These are phyloP conservation scores for Sclerotinia borealis DNA, from an alignment of 2,329 filamentous ascomycete genomes.

Conservation along the genomic window DNA sequence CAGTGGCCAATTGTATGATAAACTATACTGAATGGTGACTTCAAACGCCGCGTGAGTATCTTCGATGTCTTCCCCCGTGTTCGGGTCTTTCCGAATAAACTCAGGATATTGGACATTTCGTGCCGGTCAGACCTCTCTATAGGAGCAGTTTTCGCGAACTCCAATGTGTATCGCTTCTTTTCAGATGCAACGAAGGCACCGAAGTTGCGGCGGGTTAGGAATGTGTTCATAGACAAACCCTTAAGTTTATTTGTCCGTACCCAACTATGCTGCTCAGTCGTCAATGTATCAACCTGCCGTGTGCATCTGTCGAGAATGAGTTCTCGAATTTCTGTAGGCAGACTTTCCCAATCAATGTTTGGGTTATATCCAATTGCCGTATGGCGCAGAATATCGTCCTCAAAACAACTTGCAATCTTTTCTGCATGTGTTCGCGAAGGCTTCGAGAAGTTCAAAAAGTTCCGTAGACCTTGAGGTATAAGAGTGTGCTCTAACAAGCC, in stretches of 20 bases:
- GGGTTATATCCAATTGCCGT: conserved; percentile 44
- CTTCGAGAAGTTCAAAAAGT: conserved; percentile 4
- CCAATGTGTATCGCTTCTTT: conserved; percentile 19
- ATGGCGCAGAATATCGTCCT: conserved; percentile 38
- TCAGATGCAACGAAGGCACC: conserved; percentile 24
- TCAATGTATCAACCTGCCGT: conserved; percentile 32
- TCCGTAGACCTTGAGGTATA: conserved; percentile 6
- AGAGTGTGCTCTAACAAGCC: conserved; percentile 6
- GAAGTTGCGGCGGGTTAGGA: conserved; percentile 23
- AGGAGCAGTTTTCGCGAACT: conserved; percentile 13
- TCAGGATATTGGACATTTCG: conserved; percentile 1
- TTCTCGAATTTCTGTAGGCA: conserved; percentile 42
- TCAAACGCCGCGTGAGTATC: conserved; percentile 10
- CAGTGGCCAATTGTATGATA: conserved; percentile 32
- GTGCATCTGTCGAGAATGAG: conserved; percentile 41
- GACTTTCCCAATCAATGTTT: conserved; percentile 45
- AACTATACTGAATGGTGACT: conserved; percentile 22
- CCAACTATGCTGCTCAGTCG: conserved; percentile 21
- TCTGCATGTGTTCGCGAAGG: conserved; percentile 2
- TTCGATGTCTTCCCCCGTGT: background rate
- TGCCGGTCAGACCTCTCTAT: conserved; percentile 5
- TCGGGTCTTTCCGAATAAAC: background rate
- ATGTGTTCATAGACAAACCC: conserved; percentile 18
- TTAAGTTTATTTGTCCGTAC: conserved; percentile 20
- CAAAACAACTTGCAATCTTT: background rate